Percentiles rank a stretch among this genome's conserved stretches.
phyloP scores from a whole-genome alignment of 1,284 basidiomycete genomes.

The Sparassis latifolia region DNA sequence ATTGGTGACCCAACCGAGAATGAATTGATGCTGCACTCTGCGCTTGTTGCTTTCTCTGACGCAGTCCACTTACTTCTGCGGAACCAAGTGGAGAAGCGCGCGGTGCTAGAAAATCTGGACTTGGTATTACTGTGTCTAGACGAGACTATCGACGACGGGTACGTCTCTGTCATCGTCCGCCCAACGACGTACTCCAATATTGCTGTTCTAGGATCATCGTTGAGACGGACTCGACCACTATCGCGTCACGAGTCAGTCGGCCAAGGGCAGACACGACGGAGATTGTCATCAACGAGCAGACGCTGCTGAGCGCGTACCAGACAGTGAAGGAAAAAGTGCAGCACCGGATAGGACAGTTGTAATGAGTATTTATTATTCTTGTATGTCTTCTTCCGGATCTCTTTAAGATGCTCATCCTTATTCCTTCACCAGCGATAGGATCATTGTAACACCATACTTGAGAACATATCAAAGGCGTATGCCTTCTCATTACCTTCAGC shows the following conservation, averaged over 20 bases:
- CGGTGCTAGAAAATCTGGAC: conserved; percentile 93
- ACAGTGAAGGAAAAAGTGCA: conserved; percentile 80
- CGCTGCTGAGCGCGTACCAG: conserved; percentile 86
- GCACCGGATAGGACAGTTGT: conserved; percentile 54
- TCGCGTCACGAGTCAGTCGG: conserved; percentile 91
- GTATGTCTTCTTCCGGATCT: not conserved
- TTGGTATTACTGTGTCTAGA: conserved; percentile 90
- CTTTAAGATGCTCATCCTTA: conserved; percentile 1
- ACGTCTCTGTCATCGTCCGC: conserved; percentile 26
- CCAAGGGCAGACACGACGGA: conserved; percentile 92
- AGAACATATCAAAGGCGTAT: too few species aligned
- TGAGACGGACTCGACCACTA: conserved; percentile 93
- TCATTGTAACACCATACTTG: too few species aligned
- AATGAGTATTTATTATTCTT: conserved; percentile 7
- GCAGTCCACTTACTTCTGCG: conserved; percentile 82
- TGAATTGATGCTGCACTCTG: conserved; percentile 90
- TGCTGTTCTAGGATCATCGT: conserved; percentile 77
- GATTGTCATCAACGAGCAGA: conserved; percentile 99
- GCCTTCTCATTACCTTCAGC: too few species aligned
- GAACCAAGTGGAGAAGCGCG: conserved; percentile 93
- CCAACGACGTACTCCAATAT: not conserved
- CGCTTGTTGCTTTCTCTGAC: conserved; percentile 83
- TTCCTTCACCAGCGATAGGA: not conserved
- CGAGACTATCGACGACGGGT: conserved; percentile 98
- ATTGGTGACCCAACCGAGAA: conserved; percentile 88